phyloP scores from a whole-genome alignment of 164 flowering plant genomes.

The Hamamelis virginiana region DNA sequence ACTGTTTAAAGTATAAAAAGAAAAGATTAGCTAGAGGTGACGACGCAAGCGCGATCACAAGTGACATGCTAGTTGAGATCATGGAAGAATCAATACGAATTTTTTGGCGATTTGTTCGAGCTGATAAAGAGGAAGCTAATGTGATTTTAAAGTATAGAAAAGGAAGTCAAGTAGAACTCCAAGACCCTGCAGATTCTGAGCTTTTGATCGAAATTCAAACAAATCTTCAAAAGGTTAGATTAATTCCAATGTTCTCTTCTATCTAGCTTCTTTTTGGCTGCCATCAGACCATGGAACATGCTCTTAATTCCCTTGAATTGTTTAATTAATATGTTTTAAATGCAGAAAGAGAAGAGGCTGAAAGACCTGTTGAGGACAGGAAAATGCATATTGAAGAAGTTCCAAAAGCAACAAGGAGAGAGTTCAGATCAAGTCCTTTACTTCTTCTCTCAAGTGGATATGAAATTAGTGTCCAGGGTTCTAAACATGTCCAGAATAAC shows the following conservation, averaged over 20 bases:
- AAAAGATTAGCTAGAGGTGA: constrained; percentile 30
- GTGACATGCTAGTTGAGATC: constrained; percentile 44
- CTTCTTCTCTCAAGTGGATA: constrained; percentile 70
- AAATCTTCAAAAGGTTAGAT: constrained; percentile 69
- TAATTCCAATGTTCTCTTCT: not conserved
- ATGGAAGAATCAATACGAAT: constrained; percentile 67
- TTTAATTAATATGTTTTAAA: not conserved
- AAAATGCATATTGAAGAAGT: constrained; percentile 69
- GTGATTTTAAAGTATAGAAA: constrained; percentile 28
- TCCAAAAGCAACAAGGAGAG: constrained; percentile 47
- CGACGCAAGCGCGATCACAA: constrained; percentile 40
- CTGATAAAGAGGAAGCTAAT: constrained; percentile 53
- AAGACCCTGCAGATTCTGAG: constrained; percentile 48
- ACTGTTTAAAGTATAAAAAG: constrained; percentile 42
- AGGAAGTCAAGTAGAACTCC: constrained; percentile 34
- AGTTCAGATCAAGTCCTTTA: constrained; percentile 30
- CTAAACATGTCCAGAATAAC: constrained; percentile 67
- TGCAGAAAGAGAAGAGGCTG: constrained; percentile 85
- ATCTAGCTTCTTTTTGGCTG: no score
- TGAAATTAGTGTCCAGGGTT: constrained; percentile 71
- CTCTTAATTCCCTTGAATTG: not conserved
- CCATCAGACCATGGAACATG: no score
- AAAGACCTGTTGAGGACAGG: constrained; percentile 62
- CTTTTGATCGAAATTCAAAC: constrained; percentile 47
- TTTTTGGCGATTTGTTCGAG: constrained; percentile 69